Evolutionary conservation across 441 rosid genomes (phyloP), one percentile per base, ranked within the genome.

Genomic region (Breynia disticha): DNA sequence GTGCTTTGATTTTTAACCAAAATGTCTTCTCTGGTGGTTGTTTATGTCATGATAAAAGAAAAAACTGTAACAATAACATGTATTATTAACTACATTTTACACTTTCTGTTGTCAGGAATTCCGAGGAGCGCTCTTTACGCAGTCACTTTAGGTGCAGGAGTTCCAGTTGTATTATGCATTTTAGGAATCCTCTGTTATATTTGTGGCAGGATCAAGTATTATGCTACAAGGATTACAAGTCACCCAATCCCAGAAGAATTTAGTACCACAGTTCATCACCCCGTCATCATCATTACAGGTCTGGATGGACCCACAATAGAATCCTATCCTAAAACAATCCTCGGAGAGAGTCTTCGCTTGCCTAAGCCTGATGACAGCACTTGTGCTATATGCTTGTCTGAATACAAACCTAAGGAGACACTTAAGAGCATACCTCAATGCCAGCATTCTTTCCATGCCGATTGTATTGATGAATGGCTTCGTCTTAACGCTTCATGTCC

Each of bases 401-500:
- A 84, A 35, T 82, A 82, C 57, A 70, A 61, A 56, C 76, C 90
- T 1, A 71, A 72, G 12, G 96, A 87, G 60, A 79, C 80, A 0
- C 78, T 84, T 10, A 72, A 72, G 61, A 76, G 71, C 16, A 79
- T 84, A 21, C 96, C 90, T 12, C 41, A 62, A 21, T 87, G 96
- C 61, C 72, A 71, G 4, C 96, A 87, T 38, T 77, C 79, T 55
- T 87, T 84, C 71, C 94, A 82, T 58, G 79, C 76, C 1, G 78
- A 76, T 2, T 82, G 96, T 19, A 72, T 87, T 16, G 90, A 79
- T 24, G 79, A 76, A 70, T 84, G 96, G 94, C 79, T 85, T 11
- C 59, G 44, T 1, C 0, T 75, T 49, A 85, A 78, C 39, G 89
- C 74, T 18, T 64, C 87, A 0, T 88, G 94, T 47, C 94, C 96